These are phyloP conservation scores for Sporothrix protearum DNA, from an alignment of 2,329 filamentous ascomycete genomes.

Conservation along the genomic window DNA sequence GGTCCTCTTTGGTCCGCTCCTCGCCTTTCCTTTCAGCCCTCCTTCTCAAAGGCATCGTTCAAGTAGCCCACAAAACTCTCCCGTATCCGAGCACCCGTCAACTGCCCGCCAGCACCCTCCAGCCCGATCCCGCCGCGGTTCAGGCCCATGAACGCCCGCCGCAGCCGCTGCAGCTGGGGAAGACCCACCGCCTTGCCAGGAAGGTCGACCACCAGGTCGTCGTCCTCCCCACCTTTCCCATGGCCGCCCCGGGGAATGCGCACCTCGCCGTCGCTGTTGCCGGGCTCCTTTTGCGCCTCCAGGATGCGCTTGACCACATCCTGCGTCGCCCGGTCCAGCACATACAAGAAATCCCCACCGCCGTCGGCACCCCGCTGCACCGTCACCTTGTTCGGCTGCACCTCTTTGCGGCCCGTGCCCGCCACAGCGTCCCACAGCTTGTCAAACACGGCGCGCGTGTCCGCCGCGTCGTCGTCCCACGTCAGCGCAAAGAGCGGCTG, in stretches of 20 bases:
- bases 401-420: slow-evolving; percentile 55
- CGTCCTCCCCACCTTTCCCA: slow-evolving; percentile 34
- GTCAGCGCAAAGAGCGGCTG: slow-evolving; percentile 73
- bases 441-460: slow-evolving; percentile 54
- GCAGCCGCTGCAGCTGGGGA: slow-evolving; percentile 71
- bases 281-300: slow-evolving; percentile 66
- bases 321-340: slow-evolving; percentile 74
- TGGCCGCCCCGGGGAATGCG: slow-evolving; percentile 39
- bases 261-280: slow-evolving; percentile 58
- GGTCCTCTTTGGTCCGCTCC: not conserved
- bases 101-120: slow-evolving; percentile 50
- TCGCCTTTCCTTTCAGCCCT: slow-evolving; percentile 37
- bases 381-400: slow-evolving; percentile 73
- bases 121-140: slow-evolving; percentile 66
- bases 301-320: slow-evolving; percentile 68
- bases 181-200: slow-evolving; percentile 64
- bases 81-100: slow-evolving; percentile 53
- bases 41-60: slow-evolving; percentile 61
- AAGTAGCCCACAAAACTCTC: slow-evolving; percentile 65
- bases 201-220: slow-evolving; percentile 59
- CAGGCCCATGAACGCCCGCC: slow-evolving; percentile 72
- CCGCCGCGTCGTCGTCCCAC: slow-evolving; percentile 68
- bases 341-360: slow-evolving; percentile 71
- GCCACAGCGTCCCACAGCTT: slow-evolving; percentile 72
- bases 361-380: slow-evolving; percentile 61